phyloP scores from a whole-genome alignment of 1,284 basidiomycete genomes.

The Lentinula novae-zelandiae region DNA sequence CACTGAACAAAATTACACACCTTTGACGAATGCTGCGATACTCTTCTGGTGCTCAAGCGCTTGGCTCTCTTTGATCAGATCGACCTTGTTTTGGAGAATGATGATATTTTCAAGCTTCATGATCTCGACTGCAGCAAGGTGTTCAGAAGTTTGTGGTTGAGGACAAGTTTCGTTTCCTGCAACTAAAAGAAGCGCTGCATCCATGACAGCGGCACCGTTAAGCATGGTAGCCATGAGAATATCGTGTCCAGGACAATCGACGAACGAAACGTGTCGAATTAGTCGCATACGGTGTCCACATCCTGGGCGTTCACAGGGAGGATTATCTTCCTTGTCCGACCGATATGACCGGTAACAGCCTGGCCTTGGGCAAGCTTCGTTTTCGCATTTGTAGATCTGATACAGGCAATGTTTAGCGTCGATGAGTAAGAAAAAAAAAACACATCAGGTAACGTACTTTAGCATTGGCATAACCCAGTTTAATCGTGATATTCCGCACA shows the following conservation, averaged over 20 bases:
- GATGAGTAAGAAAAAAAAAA: constrained; percentile 18
- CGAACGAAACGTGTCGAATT: constrained; percentile 93
- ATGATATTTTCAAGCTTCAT: constrained; percentile 99
- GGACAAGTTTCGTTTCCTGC: constrained; percentile 99
- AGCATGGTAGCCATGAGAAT: constrained; percentile 99
- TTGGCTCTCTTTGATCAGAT: constrained; percentile 89
- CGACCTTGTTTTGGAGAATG: constrained; percentile 97
- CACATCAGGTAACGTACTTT: constrained; percentile 57
- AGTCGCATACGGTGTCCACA: constrained; percentile 91
- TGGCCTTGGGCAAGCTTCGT: constrained; percentile 88
- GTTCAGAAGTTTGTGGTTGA: constrained; percentile 98
- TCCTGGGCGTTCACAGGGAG: constrained; percentile 90
- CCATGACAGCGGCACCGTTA: constrained; percentile 99
- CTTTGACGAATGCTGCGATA: constrained; percentile 90
- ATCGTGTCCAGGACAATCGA: constrained; percentile 94
- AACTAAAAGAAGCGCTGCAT: constrained; percentile 92
- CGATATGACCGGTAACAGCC: constrained; percentile 94
- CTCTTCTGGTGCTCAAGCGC: constrained; percentile 93
- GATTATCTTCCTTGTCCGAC: constrained; percentile 91
- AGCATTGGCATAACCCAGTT: constrained; percentile 97
- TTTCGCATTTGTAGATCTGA: constrained; percentile 98
- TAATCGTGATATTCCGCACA: constrained; percentile 98
- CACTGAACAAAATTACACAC: constrained; percentile 32
- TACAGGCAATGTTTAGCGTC: constrained; percentile 3
- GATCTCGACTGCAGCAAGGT: constrained; percentile 97